These are phyloP conservation scores for Cyberlindnera saturnus DNA, from an alignment of 805 yeast species.

Conservation along the genomic window DNA sequence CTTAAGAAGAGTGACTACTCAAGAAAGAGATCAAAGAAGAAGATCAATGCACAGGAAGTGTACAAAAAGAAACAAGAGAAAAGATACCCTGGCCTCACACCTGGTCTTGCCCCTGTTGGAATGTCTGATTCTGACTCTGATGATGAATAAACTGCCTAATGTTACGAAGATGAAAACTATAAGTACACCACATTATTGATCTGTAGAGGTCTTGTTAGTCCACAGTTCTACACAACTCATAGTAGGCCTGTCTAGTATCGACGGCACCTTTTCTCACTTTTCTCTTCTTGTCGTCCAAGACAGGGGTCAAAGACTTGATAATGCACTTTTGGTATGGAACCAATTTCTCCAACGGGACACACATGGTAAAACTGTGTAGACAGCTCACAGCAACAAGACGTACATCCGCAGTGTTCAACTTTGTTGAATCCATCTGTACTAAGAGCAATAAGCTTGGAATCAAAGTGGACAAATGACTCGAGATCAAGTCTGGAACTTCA, in stretches of 20 bases:
- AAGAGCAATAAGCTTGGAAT: constrained; percentile 46
- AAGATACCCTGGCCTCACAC: constrained; percentile 61
- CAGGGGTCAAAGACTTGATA: constrained; percentile 39
- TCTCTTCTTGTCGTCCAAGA: constrained; percentile 71
- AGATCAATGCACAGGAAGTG: constrained; percentile 25
- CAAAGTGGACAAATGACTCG: constrained; percentile 49
- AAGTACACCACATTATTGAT: not conserved
- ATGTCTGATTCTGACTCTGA: constrained; percentile 45
- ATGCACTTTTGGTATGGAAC: constrained; percentile 42
- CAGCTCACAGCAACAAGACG: constrained; percentile 54
- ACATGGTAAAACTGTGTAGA: constrained; percentile 40
- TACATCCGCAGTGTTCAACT: constrained; percentile 39
- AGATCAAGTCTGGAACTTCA: constrained; percentile 48
- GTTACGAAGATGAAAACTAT: not conserved
- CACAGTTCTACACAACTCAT: constrained; percentile 41
- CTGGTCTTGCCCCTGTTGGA: constrained; percentile 82
- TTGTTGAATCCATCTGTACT: constrained; percentile 14
- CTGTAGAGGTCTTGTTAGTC: constrained; percentile 16
- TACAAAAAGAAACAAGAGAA: constrained; percentile 25
- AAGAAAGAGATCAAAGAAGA: constrained; percentile 20
- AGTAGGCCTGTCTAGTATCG: constrained; percentile 73
- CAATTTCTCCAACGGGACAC: constrained; percentile 33
- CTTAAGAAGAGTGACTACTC: constrained; percentile 33
- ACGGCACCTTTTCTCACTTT: constrained; percentile 69
- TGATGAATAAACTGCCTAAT: constrained; percentile 8